Conservation (phyloP, 306 rosid genomes). For the apple (Malus domestica) region DNA sequence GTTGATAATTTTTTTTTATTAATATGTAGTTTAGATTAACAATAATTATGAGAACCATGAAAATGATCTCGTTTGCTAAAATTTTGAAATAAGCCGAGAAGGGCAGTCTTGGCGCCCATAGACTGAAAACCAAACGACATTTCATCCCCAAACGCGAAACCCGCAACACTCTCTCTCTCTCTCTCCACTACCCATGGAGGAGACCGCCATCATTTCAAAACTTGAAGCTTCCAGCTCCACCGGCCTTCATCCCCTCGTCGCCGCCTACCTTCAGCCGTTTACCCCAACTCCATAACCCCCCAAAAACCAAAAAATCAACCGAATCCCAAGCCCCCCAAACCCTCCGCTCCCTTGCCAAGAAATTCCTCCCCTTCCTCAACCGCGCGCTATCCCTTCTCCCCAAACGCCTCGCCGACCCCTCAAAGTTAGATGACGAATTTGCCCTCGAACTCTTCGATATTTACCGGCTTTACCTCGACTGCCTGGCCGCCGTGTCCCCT, state of each 20-base stretch:
- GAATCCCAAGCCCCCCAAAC: conserved; percentile 5
- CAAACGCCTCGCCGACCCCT: conserved; percentile 49
- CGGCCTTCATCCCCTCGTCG: conserved; percentile 5
- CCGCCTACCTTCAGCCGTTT: conserved; percentile 47
- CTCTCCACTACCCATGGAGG: conserved; percentile 31
- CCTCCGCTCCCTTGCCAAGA: conserved; percentile 54
- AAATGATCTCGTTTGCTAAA: too few relatives aligned
- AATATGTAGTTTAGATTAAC: too few relatives aligned
- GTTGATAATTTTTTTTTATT: too few relatives aligned
- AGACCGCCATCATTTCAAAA: conserved; percentile 40
- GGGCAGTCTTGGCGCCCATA: background rate
- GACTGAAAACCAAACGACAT: background rate
- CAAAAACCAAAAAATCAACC: conserved; percentile 18
- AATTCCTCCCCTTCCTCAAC: conserved; percentile 47
- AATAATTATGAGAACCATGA: too few relatives aligned
- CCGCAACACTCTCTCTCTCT: too few relatives aligned
- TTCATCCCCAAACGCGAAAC: too few relatives aligned
- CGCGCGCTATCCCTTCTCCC: conserved; percentile 41
- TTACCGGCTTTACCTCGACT: conserved; percentile 57
- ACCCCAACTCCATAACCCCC: conserved; percentile 19
- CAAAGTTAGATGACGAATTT: conserved; percentile 22
- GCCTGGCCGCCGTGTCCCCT: conserved; percentile 31
- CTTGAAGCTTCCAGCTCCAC: background rate
- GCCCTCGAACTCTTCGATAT: conserved; percentile 36
- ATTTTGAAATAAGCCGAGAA: background rate